Evolutionary conservation across 495 filamentous ascomycete genomes (phyloP).

Genomic region (Penicillium odoratum): DNA sequence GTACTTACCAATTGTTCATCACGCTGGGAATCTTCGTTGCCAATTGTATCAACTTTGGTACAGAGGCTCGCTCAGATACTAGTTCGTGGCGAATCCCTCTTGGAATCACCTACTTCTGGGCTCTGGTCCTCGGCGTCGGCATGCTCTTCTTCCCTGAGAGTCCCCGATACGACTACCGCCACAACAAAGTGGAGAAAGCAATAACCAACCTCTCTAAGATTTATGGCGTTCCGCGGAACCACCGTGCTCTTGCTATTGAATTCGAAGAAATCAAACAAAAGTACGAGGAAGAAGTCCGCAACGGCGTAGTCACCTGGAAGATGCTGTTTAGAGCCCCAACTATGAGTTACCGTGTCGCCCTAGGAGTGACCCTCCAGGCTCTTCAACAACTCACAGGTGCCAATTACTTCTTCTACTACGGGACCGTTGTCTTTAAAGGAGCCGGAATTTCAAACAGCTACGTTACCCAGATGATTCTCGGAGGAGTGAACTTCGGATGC

Average conservation of each 20-base stretch:
- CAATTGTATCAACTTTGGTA: slow-evolving; percentile 78
- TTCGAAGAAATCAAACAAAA: slow-evolving; percentile 64
- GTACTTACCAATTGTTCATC: slow-evolving; percentile 80
- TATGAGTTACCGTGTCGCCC: slow-evolving; percentile 64
- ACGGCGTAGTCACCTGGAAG: slow-evolving; percentile 29
- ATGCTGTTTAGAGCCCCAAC: slow-evolving; percentile 62
- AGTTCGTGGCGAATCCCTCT: slow-evolving; percentile 78
- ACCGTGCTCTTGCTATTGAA: slow-evolving; percentile 62
- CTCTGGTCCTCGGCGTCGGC: slow-evolving; percentile 64
- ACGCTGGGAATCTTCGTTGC: slow-evolving; percentile 80
- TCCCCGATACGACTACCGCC: slow-evolving; percentile 66
- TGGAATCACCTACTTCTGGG: slow-evolving; percentile 73
- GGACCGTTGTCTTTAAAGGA: slow-evolving; percentile 65
- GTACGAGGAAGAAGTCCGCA: slow-evolving; percentile 52
- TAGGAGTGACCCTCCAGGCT: slow-evolving; percentile 66
- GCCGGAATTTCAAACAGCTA: slow-evolving; percentile 67
- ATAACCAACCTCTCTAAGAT: slow-evolving; percentile 64
- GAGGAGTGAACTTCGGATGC: slow-evolving; percentile 67
- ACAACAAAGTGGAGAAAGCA: slow-evolving; percentile 60
- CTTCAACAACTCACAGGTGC: slow-evolving; percentile 43
- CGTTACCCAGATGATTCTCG: slow-evolving; percentile 72
- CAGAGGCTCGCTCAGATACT: slow-evolving; percentile 42
- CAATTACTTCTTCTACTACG: slow-evolving; percentile 75
- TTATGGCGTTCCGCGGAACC: slow-evolving; percentile 63
- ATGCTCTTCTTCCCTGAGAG: slow-evolving; percentile 73